These are phyloP conservation scores for Amanita inopinata DNA, from an alignment of 768 basidiomycete species.

Conservation along the genomic window DNA sequence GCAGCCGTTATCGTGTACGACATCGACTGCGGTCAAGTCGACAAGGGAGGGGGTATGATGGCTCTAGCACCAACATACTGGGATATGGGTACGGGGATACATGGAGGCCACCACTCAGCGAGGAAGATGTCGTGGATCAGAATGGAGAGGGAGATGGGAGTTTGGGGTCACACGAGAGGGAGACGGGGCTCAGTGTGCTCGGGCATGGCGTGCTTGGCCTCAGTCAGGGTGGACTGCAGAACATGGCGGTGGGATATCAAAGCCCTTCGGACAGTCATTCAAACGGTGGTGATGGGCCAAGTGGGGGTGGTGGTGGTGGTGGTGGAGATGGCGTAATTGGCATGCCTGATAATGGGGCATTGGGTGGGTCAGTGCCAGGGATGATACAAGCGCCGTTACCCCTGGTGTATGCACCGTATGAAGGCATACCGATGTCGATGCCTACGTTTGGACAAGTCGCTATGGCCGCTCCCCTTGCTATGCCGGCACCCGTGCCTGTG, in stretches of 20 bases:
- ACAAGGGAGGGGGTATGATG: constrained; percentile 9
- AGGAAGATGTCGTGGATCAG: constrained; percentile 15
- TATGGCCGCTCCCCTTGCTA: too few species aligned
- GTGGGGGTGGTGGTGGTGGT: constrained; percentile 11
- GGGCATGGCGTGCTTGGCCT: too few species aligned
- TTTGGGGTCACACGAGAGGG: neutral
- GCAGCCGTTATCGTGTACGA: constrained; percentile 17
- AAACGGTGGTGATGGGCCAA: too few species aligned
- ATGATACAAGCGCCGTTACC: too few species aligned
- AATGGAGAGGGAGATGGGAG: neutral
- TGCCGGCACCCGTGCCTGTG: too few species aligned
- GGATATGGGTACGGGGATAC: constrained; percentile 7
- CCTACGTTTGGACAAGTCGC: too few species aligned
- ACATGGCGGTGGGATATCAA: too few species aligned
- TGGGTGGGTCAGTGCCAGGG: constrained; percentile 18
- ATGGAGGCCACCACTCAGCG: constrained; percentile 26
- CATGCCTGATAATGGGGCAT: constrained; percentile 11
- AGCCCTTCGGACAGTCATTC: too few species aligned
- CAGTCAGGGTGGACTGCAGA: too few species aligned
- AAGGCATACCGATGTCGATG: too few species aligned
- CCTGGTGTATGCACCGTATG: too few species aligned
- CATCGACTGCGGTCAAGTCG: constrained; percentile 9
- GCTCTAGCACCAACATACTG: neutral
- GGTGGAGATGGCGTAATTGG: constrained; percentile 4
- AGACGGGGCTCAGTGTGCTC: neutral